Conservation (phyloP, 768 basidiomycete species). For the Amyloporia xantha region DNA sequence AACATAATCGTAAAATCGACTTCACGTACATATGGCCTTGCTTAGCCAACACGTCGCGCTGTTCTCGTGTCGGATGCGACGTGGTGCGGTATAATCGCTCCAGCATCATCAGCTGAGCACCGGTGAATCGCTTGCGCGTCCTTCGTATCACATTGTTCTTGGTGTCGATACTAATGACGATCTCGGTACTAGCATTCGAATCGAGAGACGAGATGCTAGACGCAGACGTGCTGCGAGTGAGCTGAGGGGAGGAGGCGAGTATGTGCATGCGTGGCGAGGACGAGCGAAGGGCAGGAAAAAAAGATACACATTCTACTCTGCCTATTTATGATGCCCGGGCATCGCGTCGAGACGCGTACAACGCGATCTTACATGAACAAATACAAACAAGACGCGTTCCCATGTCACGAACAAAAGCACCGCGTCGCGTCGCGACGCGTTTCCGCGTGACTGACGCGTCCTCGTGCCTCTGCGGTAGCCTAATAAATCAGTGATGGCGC, state of each 20-base stretch:
- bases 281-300: background rate
- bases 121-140: constrained; percentile 66
- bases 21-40: constrained; percentile 56
- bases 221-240: constrained; percentile 51
- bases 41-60: constrained; percentile 57
- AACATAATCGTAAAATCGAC: too few relatives aligned
- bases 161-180: background rate
- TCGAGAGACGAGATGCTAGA: constrained; percentile 53
- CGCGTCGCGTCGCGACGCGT: constrained; percentile 12
- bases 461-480: too few relatives aligned
- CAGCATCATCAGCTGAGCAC: constrained; percentile 61
- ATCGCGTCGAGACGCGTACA: too few relatives aligned
- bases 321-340: constrained; percentile 14
- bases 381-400: background rate
- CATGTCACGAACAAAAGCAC: background rate
- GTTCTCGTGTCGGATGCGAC: constrained; percentile 70
- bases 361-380: constrained; percentile 9
- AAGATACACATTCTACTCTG: constrained; percentile 2
- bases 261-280: background rate
- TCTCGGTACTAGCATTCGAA: constrained; percentile 1
- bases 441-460: constrained; percentile 11
- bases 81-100: constrained; percentile 68
- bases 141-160: background rate
- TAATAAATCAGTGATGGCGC: too few relatives aligned
- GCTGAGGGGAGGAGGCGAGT: constrained; percentile 31